Conservation (phyloP, 2,329 filamentous ascomycete genomes). For the Sporothrix variecibatus region DNA sequence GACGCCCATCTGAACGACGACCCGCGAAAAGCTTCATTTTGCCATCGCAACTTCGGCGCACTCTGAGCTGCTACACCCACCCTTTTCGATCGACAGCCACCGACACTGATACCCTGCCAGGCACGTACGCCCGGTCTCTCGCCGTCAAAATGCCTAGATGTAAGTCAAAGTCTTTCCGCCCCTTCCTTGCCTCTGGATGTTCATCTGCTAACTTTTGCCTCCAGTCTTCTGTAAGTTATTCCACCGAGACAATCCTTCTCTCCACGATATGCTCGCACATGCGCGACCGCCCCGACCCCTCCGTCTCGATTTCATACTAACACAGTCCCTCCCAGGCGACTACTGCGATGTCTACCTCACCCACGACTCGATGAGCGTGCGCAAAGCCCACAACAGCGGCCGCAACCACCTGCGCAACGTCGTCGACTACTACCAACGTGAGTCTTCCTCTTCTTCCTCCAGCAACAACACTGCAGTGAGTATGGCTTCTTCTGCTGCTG, state of each 20-base stretch:
- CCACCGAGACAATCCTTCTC: conserved; percentile 47
- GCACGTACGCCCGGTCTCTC: neutral
- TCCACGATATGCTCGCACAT: neutral
- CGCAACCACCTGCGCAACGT: conserved; percentile 97
- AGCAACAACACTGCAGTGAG: neutral
- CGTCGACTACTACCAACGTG: conserved; percentile 96
- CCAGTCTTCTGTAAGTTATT: conserved; percentile 33
- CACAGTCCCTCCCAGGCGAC: conserved; percentile 59
- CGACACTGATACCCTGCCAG: neutral
- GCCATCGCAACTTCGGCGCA: neutral
- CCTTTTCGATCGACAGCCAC: neutral
- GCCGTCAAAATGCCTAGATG: conserved; percentile 24
- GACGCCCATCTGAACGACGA: neutral
- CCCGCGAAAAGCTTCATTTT: conserved; percentile 15
- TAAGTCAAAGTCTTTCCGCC: neutral
- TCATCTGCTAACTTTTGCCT: conserved; percentile 25
- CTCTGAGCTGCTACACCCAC: neutral
- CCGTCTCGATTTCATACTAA: neutral
- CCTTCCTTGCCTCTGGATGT: too few species aligned
- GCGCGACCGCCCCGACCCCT: neutral
- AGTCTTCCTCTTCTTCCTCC: conserved; percentile 34
- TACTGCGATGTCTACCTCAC: conserved; percentile 99
- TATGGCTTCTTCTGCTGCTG: neutral
- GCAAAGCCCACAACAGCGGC: conserved; percentile 96
- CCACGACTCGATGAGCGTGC: conserved; percentile 99